These are phyloP conservation scores for Rhodosporidiobolus sp. DNA, from an alignment of 768 basidiomycete genomes.

Conservation along the genomic window DNA sequence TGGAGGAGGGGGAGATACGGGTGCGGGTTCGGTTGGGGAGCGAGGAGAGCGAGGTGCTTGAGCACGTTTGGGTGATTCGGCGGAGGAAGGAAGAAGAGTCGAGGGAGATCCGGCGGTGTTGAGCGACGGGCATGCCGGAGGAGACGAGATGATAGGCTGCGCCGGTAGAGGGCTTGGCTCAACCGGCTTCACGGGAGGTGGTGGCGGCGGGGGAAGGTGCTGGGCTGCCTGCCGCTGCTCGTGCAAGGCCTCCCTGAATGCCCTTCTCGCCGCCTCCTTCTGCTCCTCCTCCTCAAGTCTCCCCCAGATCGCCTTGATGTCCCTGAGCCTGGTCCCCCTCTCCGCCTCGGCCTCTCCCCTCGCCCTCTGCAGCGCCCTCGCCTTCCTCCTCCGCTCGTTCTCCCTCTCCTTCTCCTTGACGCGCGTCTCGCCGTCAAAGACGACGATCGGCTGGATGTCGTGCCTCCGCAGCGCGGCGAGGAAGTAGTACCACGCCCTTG, in stretches of 20 bases:
- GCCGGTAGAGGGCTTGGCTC: too few species aligned
- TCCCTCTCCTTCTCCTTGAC: slow-evolving; percentile 24
- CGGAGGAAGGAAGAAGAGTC: too few species aligned
- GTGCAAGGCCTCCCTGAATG: background rate
- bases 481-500: slow-evolving; percentile 28
- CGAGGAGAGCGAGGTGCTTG: too few species aligned
- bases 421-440: slow-evolving; percentile 35
- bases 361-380: slow-evolving; percentile 5
- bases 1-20: background rate
- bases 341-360: slow-evolving; percentile 13
- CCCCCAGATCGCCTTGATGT: background rate
- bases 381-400: slow-evolving; percentile 4
- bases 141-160: too few species aligned
- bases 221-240: too few species aligned
- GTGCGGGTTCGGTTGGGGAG: background rate
- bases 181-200: too few species aligned
- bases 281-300: background rate
- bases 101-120: too few species aligned
- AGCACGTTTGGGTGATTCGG: too few species aligned
- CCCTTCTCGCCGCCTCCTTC: background rate
- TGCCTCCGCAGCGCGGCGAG: slow-evolving; percentile 6
- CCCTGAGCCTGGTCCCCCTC: slow-evolving; percentile 3
- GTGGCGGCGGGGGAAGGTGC: too few species aligned
- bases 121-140: too few species aligned
- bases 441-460: slow-evolving; percentile 27